These are phyloP conservation scores for Leccinum incarnatum DNA, from an alignment of 768 basidiomycete species.

Conservation along the genomic window DNA sequence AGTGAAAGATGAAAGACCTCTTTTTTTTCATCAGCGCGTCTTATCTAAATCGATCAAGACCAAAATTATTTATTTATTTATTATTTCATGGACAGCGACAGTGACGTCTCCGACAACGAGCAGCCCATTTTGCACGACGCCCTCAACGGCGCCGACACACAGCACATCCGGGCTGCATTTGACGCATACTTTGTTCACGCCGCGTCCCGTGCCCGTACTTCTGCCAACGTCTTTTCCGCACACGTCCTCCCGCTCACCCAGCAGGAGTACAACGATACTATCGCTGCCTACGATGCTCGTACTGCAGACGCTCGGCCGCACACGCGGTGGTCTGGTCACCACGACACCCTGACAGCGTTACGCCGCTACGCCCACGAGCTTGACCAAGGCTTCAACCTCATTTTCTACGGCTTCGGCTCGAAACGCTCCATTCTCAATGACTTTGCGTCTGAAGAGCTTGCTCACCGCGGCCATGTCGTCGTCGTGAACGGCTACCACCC, in stretches of 20 bases:
- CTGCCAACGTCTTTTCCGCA: constrained; percentile 74
- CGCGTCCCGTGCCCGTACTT: constrained; percentile 65
- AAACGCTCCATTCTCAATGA: constrained; percentile 75
- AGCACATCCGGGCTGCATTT: constrained; percentile 53
- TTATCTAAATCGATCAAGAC: constrained; percentile 26
- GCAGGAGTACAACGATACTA: constrained; percentile 51
- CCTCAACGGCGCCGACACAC: constrained; percentile 6
- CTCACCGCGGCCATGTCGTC: constrained; percentile 66
- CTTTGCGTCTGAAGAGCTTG: constrained; percentile 60
- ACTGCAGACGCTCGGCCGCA: constrained; percentile 2
- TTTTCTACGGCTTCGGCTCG: constrained; percentile 88
- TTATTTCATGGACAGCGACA: constrained; percentile 28
- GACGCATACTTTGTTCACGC: constrained; percentile 82
- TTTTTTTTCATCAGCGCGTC: constrained; percentile 26
- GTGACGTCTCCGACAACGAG: constrained; percentile 29
- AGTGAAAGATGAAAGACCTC: constrained; percentile 8
- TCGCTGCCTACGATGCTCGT: constrained; percentile 26
- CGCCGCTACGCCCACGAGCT: constrained; percentile 69
- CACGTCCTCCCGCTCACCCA: constrained; percentile 68
- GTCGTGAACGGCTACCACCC: constrained; percentile 80
- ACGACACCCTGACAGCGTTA: constrained; percentile 38
- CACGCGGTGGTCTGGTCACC: constrained; percentile 22
- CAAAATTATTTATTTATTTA: constrained; percentile 8
- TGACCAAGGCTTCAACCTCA: constrained; percentile 78
- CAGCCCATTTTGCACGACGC: constrained; percentile 14